phyloP scores from a whole-genome alignment of 2,329 filamentous ascomycete species.

The Paecilomyces niveus region DNA sequence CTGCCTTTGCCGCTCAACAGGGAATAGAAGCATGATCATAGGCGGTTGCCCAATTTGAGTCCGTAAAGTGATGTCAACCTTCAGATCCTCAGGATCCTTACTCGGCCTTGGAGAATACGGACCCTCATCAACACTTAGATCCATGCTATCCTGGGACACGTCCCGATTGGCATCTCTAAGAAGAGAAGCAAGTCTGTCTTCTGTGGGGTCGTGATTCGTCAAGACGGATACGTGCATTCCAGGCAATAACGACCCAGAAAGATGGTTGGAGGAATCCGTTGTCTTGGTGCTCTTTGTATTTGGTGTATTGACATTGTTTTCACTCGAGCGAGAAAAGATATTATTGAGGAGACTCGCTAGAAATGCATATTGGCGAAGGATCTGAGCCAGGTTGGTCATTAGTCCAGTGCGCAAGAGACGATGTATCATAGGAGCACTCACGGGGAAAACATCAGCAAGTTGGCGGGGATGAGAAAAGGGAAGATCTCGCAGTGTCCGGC shows the following conservation, averaged over 20 bases:
- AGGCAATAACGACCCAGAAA: slow-evolving; percentile 2
- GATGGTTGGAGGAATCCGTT: slow-evolving; percentile 2
- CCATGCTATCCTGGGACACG: neutral
- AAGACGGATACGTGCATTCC: slow-evolving; percentile 13
- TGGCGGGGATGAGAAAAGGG: slow-evolving; percentile 41
- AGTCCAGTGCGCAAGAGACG: neutral
- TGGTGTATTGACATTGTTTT: slow-evolving; percentile 8
- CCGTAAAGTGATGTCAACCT: slow-evolving; percentile 31
- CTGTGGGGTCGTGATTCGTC: slow-evolving; percentile 36
- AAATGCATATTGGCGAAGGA: slow-evolving; percentile 38
- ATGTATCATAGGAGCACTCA: slow-evolving; percentile 14
- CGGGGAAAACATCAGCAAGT: slow-evolving; percentile 36
- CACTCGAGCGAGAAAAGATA: slow-evolving; percentile 20
- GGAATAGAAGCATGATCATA: slow-evolving; percentile 31
- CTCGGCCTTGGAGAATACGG: neutral
- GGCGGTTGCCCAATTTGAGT: slow-evolving; percentile 32
- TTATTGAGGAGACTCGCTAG: slow-evolving; percentile 32
- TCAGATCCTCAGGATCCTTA: slow-evolving; percentile 17
- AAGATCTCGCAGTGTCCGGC: slow-evolving; percentile 33
- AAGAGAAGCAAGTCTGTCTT: slow-evolving; percentile 53
- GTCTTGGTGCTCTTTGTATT: slow-evolving; percentile 3
- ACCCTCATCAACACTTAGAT: neutral
- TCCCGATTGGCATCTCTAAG: slow-evolving; percentile 14
- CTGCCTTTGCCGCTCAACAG: slow-evolving; percentile 12
- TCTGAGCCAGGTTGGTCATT: slow-evolving; percentile 14